These are phyloP conservation scores for Linderina pennispora DNA, from an alignment of 192 early-diverging fungal species.

Conservation along the genomic window DNA sequence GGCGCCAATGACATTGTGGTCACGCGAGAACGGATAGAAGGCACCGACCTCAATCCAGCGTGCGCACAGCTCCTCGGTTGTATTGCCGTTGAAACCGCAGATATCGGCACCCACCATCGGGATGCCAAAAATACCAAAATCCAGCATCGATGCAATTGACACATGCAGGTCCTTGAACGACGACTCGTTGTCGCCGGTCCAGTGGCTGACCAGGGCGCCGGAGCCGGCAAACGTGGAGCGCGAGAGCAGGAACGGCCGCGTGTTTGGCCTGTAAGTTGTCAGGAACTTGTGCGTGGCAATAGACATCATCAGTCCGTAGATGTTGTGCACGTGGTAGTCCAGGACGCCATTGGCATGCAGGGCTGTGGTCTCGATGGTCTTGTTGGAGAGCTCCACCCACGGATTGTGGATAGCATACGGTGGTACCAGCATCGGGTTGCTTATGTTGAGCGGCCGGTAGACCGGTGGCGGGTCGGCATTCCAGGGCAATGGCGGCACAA, in stretches of 20 bases:
- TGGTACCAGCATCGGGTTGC: slow-evolving; percentile 33
- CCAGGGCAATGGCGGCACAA: slow-evolving; percentile 14
- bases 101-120: slow-evolving; percentile 67
- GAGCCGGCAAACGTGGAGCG: slow-evolving; percentile 61
- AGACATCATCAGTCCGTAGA: slow-evolving; percentile 59
- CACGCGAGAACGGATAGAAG: slow-evolving; percentile 58
- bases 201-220: slow-evolving; percentile 36
- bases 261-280: slow-evolving; percentile 27
- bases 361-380: slow-evolving; percentile 46
- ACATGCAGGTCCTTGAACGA: slow-evolving; percentile 51
- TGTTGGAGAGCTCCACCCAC: slow-evolving; percentile 37
- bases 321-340: slow-evolving; percentile 54
- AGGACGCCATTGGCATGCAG: slow-evolving; percentile 45
- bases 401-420: slow-evolving; percentile 51
- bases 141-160: slow-evolving; percentile 55
- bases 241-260: slow-evolving; percentile 56
- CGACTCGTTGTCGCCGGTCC: slow-evolving; percentile 58
- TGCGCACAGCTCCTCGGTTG: slow-evolving; percentile 57
- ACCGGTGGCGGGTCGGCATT: neutral
- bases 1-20: slow-evolving; percentile 52
- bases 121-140: slow-evolving; percentile 65
- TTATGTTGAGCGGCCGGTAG: slow-evolving; percentile 30
- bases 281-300: slow-evolving; percentile 44
- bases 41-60: slow-evolving; percentile 63
- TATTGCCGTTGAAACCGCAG: slow-evolving; percentile 58